Evolutionary conservation across 495 filamentous ascomycete species (phyloP), one percentile per base, ranked within the genome.

Genomic region (Tuber melanosporum): DNA sequence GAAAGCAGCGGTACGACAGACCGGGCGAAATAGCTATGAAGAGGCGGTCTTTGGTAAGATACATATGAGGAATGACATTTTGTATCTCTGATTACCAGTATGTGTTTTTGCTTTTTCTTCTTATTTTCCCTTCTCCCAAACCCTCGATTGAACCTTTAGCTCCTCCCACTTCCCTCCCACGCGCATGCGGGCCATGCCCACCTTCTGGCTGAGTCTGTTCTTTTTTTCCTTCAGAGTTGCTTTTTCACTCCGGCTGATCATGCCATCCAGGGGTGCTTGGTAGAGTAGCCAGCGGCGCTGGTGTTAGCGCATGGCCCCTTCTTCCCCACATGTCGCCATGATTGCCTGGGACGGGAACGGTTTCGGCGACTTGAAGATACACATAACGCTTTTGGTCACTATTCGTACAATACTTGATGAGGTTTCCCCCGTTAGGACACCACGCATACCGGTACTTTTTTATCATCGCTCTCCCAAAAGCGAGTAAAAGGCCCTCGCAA

Each of bases 241-340:
- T 77, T 74, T 26, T 36, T 73, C 73, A 71, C 73, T 80, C 73
- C 57, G 78, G 78, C 57, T 80, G 76, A 80, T 80, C 78, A 76
- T 79, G 62, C 78, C 77, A 78, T 71, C 69, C n/a, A 57, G 57
- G 32, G 49, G 32, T 66, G 7, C 57, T 36, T 66, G 57, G 26
- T 14, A 36, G n/a, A 52, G 47, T n/a, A 52, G 57, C 14, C 26
- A 26, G n/a, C 57, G 57, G 57, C 57, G 14, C 57, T 66, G 57
- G 26, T 66, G n/a, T 66, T 66, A 36, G 57, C 26, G 57, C 57
- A 66, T 66, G 57, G 57, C 57, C 73, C 73, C 75, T 71, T 74
- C 75, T 80, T 80, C 78, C 74, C 78, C 73, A 80, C 77, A 80
- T 80, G 78, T 79, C 78, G 78, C 78, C 73, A 80, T 80, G 77